Evolutionary conservation across 108 stramenopile species (phyloP).

Genomic region (Tribonema minus): DNA sequence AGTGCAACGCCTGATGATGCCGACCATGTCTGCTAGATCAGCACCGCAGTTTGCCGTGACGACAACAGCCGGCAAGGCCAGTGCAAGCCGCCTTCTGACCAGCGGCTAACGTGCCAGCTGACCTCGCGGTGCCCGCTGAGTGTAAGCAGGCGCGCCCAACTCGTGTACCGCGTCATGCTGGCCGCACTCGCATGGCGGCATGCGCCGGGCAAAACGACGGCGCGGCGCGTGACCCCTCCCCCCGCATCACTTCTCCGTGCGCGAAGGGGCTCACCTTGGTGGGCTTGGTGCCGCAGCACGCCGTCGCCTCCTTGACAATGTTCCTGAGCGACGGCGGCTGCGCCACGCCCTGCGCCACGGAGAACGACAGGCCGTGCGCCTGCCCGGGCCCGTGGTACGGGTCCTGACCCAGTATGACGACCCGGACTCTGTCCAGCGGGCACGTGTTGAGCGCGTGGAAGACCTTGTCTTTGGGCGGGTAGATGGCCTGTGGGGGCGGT

Average conservation of each 20-base stretch:
- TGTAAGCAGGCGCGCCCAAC: too few relatives aligned
- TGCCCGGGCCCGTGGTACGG: conserved; percentile 91
- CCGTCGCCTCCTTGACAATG: conserved; percentile 77
- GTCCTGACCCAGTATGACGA: conserved; percentile 98
- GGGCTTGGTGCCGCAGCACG: conserved; percentile 32
- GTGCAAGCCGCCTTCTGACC: too few relatives aligned
- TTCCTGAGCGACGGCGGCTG: conserved; percentile 86
- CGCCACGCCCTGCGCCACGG: conserved; percentile 68
- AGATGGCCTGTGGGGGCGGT: conserved; percentile 43
- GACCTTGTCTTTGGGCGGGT: conserved; percentile 70
- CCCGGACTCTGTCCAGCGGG: conserved; percentile 73
- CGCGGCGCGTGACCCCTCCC: too few relatives aligned
- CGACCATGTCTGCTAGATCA: too few relatives aligned
- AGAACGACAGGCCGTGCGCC: conserved; percentile 66
- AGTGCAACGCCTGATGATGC: too few relatives aligned
- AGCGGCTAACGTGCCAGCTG: too few relatives aligned
- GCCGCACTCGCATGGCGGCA: too few relatives aligned
- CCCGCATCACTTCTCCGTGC: neutral
- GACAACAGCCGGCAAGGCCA: too few relatives aligned
- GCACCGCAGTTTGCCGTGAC: too few relatives aligned
- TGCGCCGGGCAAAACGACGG: too few relatives aligned
- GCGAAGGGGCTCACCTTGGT: neutral
- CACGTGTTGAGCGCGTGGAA: conserved; percentile 85
- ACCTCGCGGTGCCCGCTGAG: too few relatives aligned
- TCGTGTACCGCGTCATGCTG: too few relatives aligned